Conservation (phyloP, 164 flowering plant species). For the Kingdonia uniflora region DNA sequence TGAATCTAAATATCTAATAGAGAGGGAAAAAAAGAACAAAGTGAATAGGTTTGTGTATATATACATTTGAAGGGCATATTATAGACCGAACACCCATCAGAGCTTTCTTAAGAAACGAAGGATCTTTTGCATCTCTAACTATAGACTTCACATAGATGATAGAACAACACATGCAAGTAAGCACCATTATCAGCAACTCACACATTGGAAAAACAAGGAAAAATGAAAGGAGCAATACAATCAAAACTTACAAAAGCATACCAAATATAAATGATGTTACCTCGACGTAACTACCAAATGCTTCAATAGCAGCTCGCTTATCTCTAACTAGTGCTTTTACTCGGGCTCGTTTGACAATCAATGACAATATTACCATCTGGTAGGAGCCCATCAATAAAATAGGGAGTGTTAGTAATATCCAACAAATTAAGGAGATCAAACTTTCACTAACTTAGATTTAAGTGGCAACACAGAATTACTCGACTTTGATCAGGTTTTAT, state of each 20-base stretch:
- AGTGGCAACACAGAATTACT: too few species aligned
- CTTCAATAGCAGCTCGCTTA: slow-evolving; percentile 68
- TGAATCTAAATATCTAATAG: too few species aligned
- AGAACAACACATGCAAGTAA: slow-evolving; percentile 6
- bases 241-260: neutral
- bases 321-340: slow-evolving; percentile 86
- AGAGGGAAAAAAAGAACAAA: neutral
- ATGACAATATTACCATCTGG: slow-evolving; percentile 79
- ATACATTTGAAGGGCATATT: slow-evolving; percentile 69
- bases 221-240: neutral
- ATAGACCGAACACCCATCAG: slow-evolving; percentile 69
- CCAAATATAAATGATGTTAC: slow-evolving; percentile 19
- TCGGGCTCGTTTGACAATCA: slow-evolving; percentile 69
- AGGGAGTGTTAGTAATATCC: neutral
- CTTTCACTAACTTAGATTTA: too few species aligned
- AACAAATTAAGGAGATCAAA: neutral
- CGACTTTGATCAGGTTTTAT: too few species aligned
- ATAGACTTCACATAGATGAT: slow-evolving; percentile 53
- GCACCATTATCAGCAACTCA: neutral
- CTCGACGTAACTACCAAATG: slow-evolving; percentile 94
- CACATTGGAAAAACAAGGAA: neutral
- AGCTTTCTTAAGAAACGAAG: slow-evolving; percentile 46
- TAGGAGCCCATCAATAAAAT: too few species aligned
- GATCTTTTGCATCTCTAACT: slow-evolving; percentile 46
- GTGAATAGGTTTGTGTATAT: slow-evolving; percentile 5